Conservation (phyloP, 148 eudicot species). For the Vaccinium macrocarpon region DNA sequence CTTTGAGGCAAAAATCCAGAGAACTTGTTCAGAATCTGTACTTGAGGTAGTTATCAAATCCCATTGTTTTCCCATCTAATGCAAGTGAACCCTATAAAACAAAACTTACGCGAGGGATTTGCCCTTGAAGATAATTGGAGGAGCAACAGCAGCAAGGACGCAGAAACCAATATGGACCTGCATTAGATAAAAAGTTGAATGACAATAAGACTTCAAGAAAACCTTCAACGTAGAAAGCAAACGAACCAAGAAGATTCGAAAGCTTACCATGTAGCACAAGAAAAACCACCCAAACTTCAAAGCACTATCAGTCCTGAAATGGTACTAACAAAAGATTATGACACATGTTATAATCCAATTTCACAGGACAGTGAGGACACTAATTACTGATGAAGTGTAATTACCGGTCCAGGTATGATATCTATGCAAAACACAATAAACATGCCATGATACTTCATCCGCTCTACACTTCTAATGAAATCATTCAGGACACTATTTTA, state of each 20-base stretch:
- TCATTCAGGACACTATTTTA: not conserved
- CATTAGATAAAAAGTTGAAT: conserved; percentile 16
- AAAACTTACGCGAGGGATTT: conserved; percentile 79
- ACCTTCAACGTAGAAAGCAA: not conserved
- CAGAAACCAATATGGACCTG: conserved; percentile 90
- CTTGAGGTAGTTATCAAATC: not conserved
- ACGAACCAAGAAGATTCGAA: not conserved
- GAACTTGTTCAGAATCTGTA: not conserved
- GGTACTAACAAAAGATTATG: not conserved
- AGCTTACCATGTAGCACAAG: conserved; percentile 60
- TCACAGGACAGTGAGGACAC: not conserved
- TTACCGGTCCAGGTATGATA: not conserved
- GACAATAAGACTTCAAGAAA: conserved; percentile 15
- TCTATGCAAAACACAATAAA: not conserved
- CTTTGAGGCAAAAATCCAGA: not conserved
- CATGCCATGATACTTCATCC: not conserved
- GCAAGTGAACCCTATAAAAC: not conserved
- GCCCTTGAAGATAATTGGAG: conserved; percentile 81
- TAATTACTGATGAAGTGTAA: not conserved
- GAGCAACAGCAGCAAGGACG: conserved; percentile 78
- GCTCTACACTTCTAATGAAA: not conserved
- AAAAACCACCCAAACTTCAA: conserved; percentile 86
- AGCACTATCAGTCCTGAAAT: conserved; percentile 84
- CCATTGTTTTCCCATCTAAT: not conserved
- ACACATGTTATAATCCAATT: not conserved